Base-by-base conservation (phyloP, 352 stramenopile genomes). In the Thalassiosira sp. region DNA sequence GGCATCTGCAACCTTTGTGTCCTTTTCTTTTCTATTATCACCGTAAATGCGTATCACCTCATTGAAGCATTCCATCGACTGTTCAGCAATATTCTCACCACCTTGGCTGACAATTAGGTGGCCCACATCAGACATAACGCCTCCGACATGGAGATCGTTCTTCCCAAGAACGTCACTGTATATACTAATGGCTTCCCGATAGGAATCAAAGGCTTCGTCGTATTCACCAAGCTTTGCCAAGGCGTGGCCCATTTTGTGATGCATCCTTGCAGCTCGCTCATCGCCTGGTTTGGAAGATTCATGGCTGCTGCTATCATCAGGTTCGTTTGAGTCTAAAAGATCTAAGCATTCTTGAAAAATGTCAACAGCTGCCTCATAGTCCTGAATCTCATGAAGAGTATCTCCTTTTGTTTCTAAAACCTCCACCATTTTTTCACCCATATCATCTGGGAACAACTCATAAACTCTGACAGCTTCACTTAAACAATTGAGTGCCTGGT, bases 121-220 rank as follows among this genome's bases (percentile, higher is more conserved):
- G n/a, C 72, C 79, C 5, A 87, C 40, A 68, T 82, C 74, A 61
- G 74, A 78, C 58, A 87, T 79, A 1, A 83, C 65, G 42, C 76
- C 65, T 22, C 64, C 79, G 31, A 82, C 46, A 43, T 18, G 56
- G n/a, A 82, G 58, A 64, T 82, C 65, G 25, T 76, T 52, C 5
- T 54, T 37, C 31, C 79, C 75, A 5, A 73, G 59, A 27, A 56
- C 22, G 33, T 82, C 28, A 40, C 54, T 71, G n/a, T 66, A 75
- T 62, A 73, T 68, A 10, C 40, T 63, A n/a, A 88, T 74, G 31
- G 61, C 57, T 59, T 81, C 63, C 6, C 42, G 52, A 68, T 69
- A 85, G 13, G 66, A 77, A 18, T 66, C 40, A 35, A 81, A 64
- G 20, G 81, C 79, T 64, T 82, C 62, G 16, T 82, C 51, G 46